Evolutionary conservation across 305 asterid species (phyloP).

Genomic region (Stenogyne calaminthoides): DNA sequence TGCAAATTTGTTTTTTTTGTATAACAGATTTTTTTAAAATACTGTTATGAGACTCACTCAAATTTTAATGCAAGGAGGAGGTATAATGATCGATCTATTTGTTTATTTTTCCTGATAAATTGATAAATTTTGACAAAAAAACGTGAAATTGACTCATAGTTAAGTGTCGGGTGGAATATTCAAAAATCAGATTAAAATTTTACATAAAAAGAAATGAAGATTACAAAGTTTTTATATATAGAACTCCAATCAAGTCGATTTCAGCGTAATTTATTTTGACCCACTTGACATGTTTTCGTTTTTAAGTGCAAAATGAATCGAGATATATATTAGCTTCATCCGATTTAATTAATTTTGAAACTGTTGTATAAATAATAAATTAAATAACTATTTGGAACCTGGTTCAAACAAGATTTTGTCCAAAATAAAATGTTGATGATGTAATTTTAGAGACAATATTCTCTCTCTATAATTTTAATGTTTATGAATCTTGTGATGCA

Average conservation of each 20-base stretch:
- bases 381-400: not conserved
- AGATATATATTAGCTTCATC: not conserved
- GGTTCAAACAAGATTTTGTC: not conserved
- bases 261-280: not conserved
- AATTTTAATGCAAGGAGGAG: not conserved
- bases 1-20: too few relatives aligned
- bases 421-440: not conserved
- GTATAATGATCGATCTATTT: not conserved
- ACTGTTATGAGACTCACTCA: too few relatives aligned
- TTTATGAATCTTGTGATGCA: constrained; percentile 1
- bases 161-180: not conserved
- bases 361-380: not conserved
- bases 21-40: too few relatives aligned
- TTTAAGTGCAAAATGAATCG: not conserved
- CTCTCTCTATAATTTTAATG: not conserved
- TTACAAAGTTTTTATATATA: too few relatives aligned
- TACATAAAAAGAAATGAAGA: not conserved
- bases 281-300: not conserved
- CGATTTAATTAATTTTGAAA: not conserved
- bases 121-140: not conserved
- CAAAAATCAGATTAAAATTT: not conserved
- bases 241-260: too few relatives aligned
- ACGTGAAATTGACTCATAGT: not conserved
- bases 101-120: not conserved
- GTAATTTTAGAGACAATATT: not conserved